Evolutionary conservation across 1,284 basidiomycete species (phyloP), one percentile per base, ranked within the genome.

Genomic region (Melampsora americana): DNA sequence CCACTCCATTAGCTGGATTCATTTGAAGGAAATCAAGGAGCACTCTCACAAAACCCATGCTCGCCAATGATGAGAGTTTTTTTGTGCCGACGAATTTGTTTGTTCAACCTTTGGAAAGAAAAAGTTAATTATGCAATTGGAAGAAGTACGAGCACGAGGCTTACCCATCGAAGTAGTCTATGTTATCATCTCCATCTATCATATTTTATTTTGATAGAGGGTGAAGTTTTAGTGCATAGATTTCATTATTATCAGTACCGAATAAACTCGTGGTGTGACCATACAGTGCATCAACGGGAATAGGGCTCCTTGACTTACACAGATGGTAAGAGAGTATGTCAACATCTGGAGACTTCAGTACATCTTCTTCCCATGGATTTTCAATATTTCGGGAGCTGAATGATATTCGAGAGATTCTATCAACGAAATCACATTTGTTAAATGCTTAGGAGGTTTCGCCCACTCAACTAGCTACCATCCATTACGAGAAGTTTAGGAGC

Each of bases 381-480:
- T 59, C 32, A 35, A 39, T 28, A 62, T 62, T 62, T n/a, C 73
- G 73, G 11, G 73, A 46, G 39, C 73, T 75, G 39, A 14, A 23
- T 12, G 20, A 23, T 28, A 59, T 23, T 23, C n/a, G n/a, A 59
- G 20, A 28, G 3, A 23, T 23, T 11, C 28, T 3, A 16, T 59
- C 23, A 23, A 23, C 11, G n/a, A 59, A n/a, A 59, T 59, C 14
- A 20, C 9, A 59, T 23, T 14, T 59, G n/a, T 14, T 23, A 59
- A n/a, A 59, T 23, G 28, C 6, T 59, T 23, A 16, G 53, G 28
- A 23, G 28, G 12, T 59, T 23, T 11, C 11, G n/a, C n/a, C 28
- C 28, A 30, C 61, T 62, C 28, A 39, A 75, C 73, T 68, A 75
- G 59, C 73, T 75, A 39, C 73, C 73, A 75, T 75, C 73, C 65